Base-by-base conservation (phyloP, 768 basidiomycete species). In the Boletus reticulatus region DNA sequence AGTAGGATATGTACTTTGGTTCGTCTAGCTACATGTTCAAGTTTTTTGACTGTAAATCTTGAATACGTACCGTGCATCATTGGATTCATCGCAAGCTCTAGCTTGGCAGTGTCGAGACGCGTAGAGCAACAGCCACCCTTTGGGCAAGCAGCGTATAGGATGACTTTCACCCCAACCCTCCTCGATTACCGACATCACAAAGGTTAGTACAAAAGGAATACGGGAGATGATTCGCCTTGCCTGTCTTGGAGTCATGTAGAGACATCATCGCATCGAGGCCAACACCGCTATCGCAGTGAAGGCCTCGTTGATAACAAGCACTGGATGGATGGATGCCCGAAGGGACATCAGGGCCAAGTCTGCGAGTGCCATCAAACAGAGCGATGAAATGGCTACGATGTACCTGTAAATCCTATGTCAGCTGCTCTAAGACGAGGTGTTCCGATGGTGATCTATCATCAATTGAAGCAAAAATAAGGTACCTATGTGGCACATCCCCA, bases 91-190 rank as follows among this genome's bases (percentile, higher is more conserved):
- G 43, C 50, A 6, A 52, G 46, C 32, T 49, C 46, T n/a, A n/a
- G n/a, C n/a, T 12, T 57, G 46, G 22, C 49, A 43, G n/a, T 53
- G 51, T 24, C 46, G 47, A 3, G 51, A 43, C 16, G 56, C 38
- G 46, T 53, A 59, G 13, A 59, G 24, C 17, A 58, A 19, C 31
- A 47, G 29, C 0, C 13, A 48, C 29, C 41, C 50, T 22, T 43
- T 52, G 29, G 49, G 56, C 22, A 59, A 20, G 39, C 46, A 46
- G 7, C 17, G 24, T 13, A 45, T 37, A 22, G 44, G 48, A 38
- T 50, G 44, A 10, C 55, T 50, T 43, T 48, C 57, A 7, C 48
- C 57, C 48, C 38, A 50, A 9, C 48, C 53, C n/a, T 58, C 41
- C 32, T 50, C 32, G 43, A 58, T 57, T 39, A 57, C 49, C 50